Percentiles rank a stretch among this genome's conserved stretches.
Evolutionary conservation across 2,329 filamentous ascomycete genomes (phyloP).

Genomic region (Helminthosporium solani): DNA sequence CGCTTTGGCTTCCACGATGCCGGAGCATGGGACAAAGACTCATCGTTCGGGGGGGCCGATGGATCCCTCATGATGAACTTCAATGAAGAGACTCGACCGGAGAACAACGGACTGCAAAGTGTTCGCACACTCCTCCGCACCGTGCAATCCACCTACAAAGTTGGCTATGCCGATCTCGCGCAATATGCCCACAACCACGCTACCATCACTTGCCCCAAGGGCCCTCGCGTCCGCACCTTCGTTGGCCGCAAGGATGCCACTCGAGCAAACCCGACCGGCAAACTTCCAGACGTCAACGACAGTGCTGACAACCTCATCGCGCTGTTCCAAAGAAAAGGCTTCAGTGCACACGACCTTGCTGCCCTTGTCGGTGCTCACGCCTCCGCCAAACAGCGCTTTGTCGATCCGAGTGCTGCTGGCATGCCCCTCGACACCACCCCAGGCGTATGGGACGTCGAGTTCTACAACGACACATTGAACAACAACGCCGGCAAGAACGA

Average conservation of each 20-base stretch:
- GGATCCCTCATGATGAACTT: constrained; percentile 44
- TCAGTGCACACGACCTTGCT: constrained; percentile 52
- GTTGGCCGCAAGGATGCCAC: constrained; percentile 52
- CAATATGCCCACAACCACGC: constrained; percentile 52
- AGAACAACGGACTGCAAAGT: constrained; percentile 50
- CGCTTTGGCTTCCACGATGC: constrained; percentile 41
- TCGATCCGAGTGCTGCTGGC: constrained; percentile 42
- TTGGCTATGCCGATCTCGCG: constrained; percentile 57
- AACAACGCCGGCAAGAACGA: constrained; percentile 18
- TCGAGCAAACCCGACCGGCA: constrained; percentile 44
- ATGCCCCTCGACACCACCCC: constrained; percentile 52
- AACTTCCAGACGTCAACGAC: constrained; percentile 49
- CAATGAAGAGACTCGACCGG: constrained; percentile 37
- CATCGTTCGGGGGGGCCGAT: constrained; percentile 43
- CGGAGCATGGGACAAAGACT: constrained; percentile 38
- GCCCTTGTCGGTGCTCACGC: constrained; percentile 59
- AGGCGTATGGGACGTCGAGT: constrained; percentile 53
- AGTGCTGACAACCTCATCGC: constrained; percentile 47
- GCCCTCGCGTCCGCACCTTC: constrained; percentile 53
- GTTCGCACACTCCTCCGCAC: constrained; percentile 43
- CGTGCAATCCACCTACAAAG: constrained; percentile 46
- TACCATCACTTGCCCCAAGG: constrained; percentile 54
- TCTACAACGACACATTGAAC: constrained; percentile 47
- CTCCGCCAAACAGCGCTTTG: constrained; percentile 50
- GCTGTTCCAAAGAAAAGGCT: constrained; percentile 54